Base-by-base conservation (phyloP, 768 basidiomycete genomes). In the Amylocystis lapponica region DNA sequence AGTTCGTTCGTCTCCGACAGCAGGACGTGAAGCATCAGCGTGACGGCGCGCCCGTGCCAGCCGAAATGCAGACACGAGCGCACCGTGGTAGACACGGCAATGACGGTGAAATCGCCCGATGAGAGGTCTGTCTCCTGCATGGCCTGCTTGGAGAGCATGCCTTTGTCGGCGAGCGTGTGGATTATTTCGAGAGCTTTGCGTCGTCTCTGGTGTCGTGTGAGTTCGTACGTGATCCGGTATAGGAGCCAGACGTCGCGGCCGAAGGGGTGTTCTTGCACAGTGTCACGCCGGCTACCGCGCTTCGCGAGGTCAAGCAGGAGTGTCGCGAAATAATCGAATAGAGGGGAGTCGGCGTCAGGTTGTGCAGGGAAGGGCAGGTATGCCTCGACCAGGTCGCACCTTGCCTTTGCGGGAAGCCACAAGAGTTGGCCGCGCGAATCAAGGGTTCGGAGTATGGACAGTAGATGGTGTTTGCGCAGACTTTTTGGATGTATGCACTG, bases 41-140 rank as follows among this genome's bases (percentile, higher is more conserved):
- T 52, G 11, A 67, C 55, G 2, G 75, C 76, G 29, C 69, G 62
- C 21, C 53, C 42, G 37, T 65, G 61, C 77, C 76, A 81, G 31
- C 70, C 64, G 75, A 76, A 81, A 48, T 73, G 65, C 29, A 79
- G 52, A 48, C 76, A 73, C 6, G 81, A 67, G 34, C 71, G 70
- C 9, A 75, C 66, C 26, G 82, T 55, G 11, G 75, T 67, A 20
- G 71, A 65, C 19, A 66, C 62, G 19, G 83, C 61, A 39, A 82
- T 73, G 16, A 71, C 59, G 17, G 62, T 55, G 36, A 78, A 69
- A 48, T 76, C 66, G 1, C 63, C 57, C 12, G 62, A 55, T n/a
- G 59, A 48, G 25, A 54, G 55, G 29, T 73, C 67, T 12, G 65
- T 53, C 31, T 61, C 57, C 10, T 65, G 58, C 29, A 81, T 58